phyloP scores from a whole-genome alignment of 2,329 filamentous ascomycete genomes.

The Chaetomium olivaceum region DNA sequence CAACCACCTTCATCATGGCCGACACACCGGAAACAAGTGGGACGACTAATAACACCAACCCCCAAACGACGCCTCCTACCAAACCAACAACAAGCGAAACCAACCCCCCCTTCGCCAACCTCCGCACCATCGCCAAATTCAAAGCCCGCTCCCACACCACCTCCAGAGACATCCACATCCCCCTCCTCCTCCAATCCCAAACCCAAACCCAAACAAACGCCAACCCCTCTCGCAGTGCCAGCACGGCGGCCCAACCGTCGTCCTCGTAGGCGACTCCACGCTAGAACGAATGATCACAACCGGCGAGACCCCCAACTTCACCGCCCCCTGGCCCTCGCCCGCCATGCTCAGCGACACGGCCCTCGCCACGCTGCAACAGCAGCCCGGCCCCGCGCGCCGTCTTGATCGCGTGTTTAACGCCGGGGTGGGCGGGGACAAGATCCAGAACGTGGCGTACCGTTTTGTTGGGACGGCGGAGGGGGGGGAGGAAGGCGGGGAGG shows the following conservation, averaged over 20 bases:
- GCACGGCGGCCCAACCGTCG: conserved; percentile 17
- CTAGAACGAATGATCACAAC: conserved; percentile 32
- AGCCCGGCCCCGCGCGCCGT: background rate
- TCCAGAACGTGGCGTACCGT: conserved; percentile 30
- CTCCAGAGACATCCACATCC: conserved; percentile 16
- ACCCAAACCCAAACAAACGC: background rate
- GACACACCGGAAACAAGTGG: background rate
- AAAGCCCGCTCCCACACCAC: conserved; percentile 18
- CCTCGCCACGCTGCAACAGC: background rate
- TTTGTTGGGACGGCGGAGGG: conserved; percentile 12
- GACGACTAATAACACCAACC: background rate
- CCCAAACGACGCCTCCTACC: background rate
- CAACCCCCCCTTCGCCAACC: background rate
- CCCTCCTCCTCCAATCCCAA: conserved; percentile 10
- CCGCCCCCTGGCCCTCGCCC: conserved; percentile 23
- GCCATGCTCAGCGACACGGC: conserved; percentile 18
- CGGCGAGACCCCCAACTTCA: conserved; percentile 19
- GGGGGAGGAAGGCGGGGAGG: conserved; percentile 9
- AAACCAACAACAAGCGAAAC: background rate
- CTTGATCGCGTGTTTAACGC: conserved; percentile 24
- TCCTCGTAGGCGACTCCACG: conserved; percentile 32
- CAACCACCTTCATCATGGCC: background rate
- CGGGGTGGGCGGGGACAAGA: conserved; percentile 33
- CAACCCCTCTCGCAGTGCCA: too few species aligned
- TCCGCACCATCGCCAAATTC: conserved; percentile 6